phyloP scores from a whole-genome alignment of 192 early-diverging fungal genomes.

The Mortierella hygrophila region DNA sequence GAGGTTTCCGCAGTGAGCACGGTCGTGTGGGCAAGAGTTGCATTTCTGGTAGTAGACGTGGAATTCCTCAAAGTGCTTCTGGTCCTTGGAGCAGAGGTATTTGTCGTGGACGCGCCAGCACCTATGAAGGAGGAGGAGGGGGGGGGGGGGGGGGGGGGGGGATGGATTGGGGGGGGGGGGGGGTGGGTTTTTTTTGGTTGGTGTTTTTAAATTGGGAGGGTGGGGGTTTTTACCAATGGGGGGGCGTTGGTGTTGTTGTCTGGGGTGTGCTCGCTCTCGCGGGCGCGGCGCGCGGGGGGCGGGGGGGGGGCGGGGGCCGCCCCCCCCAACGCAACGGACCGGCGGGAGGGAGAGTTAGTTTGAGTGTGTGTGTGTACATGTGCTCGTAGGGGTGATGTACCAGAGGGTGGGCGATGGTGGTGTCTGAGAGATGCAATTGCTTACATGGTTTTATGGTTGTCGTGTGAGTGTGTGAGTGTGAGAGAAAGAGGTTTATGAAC shows the following conservation, averaged over 20 bases:
- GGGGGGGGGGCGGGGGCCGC: no score
- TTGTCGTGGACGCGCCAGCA: conserved; percentile 57
- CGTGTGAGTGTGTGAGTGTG: neutral
- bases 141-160: no score
- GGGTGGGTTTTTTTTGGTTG: no score
- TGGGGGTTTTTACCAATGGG: no score
- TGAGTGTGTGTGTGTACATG: neutral
- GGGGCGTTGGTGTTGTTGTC: no score
- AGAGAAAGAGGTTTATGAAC: neutral
- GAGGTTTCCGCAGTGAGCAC: conserved; percentile 52
- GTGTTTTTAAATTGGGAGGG: no score
- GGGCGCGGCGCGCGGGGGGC: no score
- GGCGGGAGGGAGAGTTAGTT: neutral
- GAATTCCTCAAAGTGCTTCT: conserved; percentile 52
- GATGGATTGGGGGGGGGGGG: neutral
- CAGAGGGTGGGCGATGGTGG: neutral
- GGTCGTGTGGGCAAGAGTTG: conserved; percentile 56
- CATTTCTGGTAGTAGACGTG: conserved; percentile 58
- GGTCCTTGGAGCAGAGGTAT: conserved; percentile 46
- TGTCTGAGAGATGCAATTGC: neutral
- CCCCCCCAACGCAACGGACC: no score
- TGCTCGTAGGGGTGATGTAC: neutral
- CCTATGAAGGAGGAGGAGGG: conserved; percentile 9
- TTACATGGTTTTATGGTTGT: neutral
- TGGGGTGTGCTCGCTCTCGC: no score